Evolutionary conservation across 2,329 filamentous ascomycete genomes (phyloP), one percentile per base, ranked within the genome.

Genomic region (Plectosphaerella cucumerina): DNA sequence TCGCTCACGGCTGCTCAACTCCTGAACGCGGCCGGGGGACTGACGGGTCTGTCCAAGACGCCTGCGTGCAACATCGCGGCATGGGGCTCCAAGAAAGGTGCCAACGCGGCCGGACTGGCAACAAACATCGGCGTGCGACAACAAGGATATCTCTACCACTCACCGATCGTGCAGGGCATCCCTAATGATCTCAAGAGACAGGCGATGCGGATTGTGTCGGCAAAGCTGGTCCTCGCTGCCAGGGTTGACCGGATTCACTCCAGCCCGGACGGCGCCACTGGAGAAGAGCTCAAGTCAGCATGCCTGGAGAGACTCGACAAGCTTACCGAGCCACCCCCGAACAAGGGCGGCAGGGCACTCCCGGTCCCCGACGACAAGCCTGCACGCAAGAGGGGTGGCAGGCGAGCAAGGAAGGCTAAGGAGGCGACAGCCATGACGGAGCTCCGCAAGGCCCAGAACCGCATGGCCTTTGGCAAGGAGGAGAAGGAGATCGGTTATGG

Each of bases 371-470:
- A 97, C 64, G 94, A 99, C 70, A 99, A 97, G 68, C 94, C 91
- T 1, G 85, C 89, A 1, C 81, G 92, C 33, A 99, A 99, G 69
- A 88, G 94, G 57, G 94, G 94, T 68, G 94, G 94, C 48, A 80
- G 93, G 50, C 80, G 91, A 58, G 94, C 92, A 12, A 79, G 94
- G 51, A 96, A 96, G 69, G 93, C 93, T 53, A 99, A 99, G 78
- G 94, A 96, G 69, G 92, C 93, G 4, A 90, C 90, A 6, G 93
- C 94, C 53, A 96, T 97, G 90, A 99, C 94, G 0, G 94, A 99
- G 50, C 76, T 99, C 26, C 86, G 92, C 58, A 97, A 97, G 69
- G 91, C 91, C 5, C 94, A 97, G 70, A 99, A 99, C 72, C 84
- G 94, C 49, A 87, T 99, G 82, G 90, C 86, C 0, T 99, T 99